Percentiles rank a stretch among this genome's conserved stretches.
Evolutionary conservation across 2,329 filamentous ascomycete genomes (phyloP).

Genomic region (Sclerotiophoma versabilis): DNA sequence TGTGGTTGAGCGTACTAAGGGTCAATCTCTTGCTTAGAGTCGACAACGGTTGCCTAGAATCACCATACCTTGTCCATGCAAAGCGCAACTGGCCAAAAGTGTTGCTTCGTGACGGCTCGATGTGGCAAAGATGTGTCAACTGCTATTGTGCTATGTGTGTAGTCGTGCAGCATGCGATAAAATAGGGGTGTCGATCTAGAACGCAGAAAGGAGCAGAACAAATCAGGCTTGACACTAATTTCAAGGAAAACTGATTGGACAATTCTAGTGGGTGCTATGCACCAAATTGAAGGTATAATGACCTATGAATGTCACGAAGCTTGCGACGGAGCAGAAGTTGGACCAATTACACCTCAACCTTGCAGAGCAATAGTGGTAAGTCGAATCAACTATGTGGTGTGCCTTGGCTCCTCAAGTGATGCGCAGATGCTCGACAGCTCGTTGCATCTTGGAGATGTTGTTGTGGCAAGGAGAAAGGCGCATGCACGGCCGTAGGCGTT

Average conservation of each 20-base stretch:
- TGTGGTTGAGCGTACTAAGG: slow-evolving; percentile 9
- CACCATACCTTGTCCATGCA: neutral
- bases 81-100: neutral
- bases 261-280: slow-evolving; percentile 31
- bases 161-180: slow-evolving; percentile 18
- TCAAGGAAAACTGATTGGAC: slow-evolving; percentile 14
- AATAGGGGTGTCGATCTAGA: slow-evolving; percentile 31
- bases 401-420: neutral
- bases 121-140: slow-evolving; percentile 31
- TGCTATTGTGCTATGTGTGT: slow-evolving; percentile 35
- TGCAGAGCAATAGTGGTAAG: neutral
- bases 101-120: neutral
- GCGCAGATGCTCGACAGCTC: too few relatives aligned
- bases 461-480: neutral
- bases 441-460: neutral
- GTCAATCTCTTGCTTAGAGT: slow-evolving; percentile 9
- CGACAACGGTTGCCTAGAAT: slow-evolving; percentile 13
- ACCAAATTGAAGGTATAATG: slow-evolving; percentile 33
- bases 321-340: neutral
- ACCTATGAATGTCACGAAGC: neutral
- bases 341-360: too few relatives aligned
- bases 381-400: neutral
- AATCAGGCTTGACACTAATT: slow-evolving; percentile 23
- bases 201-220: slow-evolving; percentile 17
- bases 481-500: slow-evolving; percentile 5